A percentile compares a stretch with the other conserved stretches of the same genome.
These are phyloP conservation scores for Pseudomonodictys pantanalensis DNA, from an alignment of 495 filamentous ascomycete genomes.

Conservation along the genomic window DNA sequence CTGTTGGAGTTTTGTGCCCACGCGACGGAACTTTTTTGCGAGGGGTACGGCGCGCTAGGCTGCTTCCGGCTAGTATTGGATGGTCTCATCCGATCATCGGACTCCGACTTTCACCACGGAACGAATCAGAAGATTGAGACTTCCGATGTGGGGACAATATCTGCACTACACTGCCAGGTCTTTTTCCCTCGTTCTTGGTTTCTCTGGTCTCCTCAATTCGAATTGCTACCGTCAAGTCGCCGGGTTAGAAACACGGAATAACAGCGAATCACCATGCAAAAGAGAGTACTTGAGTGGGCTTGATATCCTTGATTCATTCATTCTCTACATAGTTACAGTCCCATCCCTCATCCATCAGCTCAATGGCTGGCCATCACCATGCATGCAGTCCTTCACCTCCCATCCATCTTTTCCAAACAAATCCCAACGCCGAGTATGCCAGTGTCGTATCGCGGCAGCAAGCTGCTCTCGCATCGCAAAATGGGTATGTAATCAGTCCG, in stretches of 20 bases:
- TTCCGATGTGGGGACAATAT: too few relatives aligned
- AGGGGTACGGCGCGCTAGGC: slow-evolving; percentile 4
- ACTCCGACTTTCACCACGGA: not conserved
- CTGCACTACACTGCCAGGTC: too few relatives aligned
- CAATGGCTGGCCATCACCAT: not conserved
- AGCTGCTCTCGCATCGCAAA: not conserved
- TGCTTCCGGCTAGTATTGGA: not conserved
- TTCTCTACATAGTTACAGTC: slow-evolving; percentile 14
- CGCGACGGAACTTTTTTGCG: slow-evolving; percentile 14
- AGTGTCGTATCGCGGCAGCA: not conserved
- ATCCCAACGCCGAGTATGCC: not conserved
- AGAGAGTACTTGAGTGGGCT: not conserved
- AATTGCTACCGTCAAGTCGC: too few relatives aligned
- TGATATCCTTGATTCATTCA: not conserved
- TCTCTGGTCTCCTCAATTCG: too few relatives aligned
- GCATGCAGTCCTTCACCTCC: not conserved
- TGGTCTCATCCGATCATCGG: slow-evolving; percentile 1
- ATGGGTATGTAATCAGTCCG: slow-evolving; percentile 6
- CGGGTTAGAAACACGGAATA: too few relatives aligned
- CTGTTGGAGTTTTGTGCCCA: not conserved
- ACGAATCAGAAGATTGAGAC: too few relatives aligned
- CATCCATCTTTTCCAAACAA: not conserved
- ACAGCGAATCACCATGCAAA: not conserved
- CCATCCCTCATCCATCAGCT: not conserved
- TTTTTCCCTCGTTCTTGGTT: too few relatives aligned